A percentile compares a stretch with the other conserved stretches of the same genome.
These are phyloP conservation scores for Suhomyces bokatorum DNA, from an alignment of 1,139 yeast genomes.

Conservation along the genomic window DNA sequence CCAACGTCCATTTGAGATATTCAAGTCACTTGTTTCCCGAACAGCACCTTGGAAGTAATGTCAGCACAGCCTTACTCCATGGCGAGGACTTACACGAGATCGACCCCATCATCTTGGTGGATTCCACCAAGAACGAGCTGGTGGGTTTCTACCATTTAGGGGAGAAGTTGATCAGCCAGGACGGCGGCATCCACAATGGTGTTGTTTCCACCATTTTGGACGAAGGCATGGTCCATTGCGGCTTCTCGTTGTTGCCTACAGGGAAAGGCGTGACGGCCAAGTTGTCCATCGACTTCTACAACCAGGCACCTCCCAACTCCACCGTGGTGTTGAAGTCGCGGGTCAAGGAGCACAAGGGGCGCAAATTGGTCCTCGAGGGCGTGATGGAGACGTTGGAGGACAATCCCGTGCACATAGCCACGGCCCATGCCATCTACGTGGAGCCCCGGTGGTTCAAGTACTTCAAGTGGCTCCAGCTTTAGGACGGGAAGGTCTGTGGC, in stretches of 20 bases:
- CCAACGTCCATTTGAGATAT: slow-evolving; percentile 24
- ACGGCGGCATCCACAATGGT: slow-evolving; percentile 85
- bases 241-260: slow-evolving; percentile 81
- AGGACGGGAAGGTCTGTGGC: too few relatives aligned
- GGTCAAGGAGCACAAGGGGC: slow-evolving; percentile 67
- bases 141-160: slow-evolving; percentile 75
- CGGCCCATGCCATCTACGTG: slow-evolving; percentile 63
- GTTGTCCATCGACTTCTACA: slow-evolving; percentile 61
- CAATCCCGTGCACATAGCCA: slow-evolving; percentile 43
- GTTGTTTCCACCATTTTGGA: slow-evolving; percentile 79
- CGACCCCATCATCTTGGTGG: slow-evolving; percentile 61
- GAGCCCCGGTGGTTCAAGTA: slow-evolving; percentile 83
- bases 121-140: slow-evolving; percentile 43
- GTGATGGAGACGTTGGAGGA: slow-evolving; percentile 48
- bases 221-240: slow-evolving; percentile 84
- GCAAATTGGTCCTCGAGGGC: slow-evolving; percentile 80
- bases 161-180: slow-evolving; percentile 59
- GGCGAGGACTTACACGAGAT: slow-evolving; percentile 64
- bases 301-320: slow-evolving; percentile 66
- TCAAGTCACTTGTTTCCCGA: slow-evolving; percentile 55
- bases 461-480: slow-evolving; percentile 55
- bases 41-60: slow-evolving; percentile 63
- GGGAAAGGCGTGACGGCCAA: slow-evolving; percentile 90
- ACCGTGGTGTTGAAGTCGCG: slow-evolving; percentile 68
- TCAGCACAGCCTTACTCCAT: slow-evolving; percentile 63